Conservation (phyloP, 2,329 filamentous ascomycete genomes). For the Dryadomyces quercus-mongolicae region DNA sequence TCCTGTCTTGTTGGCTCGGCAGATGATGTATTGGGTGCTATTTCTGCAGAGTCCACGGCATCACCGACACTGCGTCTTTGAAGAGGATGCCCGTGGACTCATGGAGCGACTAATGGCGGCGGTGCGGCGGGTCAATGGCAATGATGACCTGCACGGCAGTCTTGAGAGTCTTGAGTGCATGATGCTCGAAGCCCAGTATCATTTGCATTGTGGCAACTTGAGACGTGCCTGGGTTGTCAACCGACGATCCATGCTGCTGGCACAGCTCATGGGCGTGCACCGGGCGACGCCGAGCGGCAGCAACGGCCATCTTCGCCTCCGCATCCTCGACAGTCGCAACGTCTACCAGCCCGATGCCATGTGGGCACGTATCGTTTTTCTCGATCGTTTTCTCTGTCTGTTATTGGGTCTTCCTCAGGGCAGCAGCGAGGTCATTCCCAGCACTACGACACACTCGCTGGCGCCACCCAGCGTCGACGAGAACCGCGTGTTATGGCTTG, state of each 20-base stretch:
- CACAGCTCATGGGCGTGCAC: slow-evolving; percentile 27
- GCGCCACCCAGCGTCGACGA: neutral
- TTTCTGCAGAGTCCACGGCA: neutral
- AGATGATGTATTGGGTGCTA: neutral
- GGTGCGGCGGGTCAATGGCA: slow-evolving; percentile 20
- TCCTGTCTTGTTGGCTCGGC: neutral
- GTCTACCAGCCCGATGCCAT: slow-evolving; percentile 8
- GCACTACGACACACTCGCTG: neutral
- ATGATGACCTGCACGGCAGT: slow-evolving; percentile 23
- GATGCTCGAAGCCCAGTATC: slow-evolving; percentile 26
- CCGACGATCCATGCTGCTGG: slow-evolving; percentile 25
- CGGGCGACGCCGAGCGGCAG: slow-evolving; percentile 6
- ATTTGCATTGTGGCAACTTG: slow-evolving; percentile 26
- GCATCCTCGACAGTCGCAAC: slow-evolving; percentile 2
- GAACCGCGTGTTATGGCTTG: neutral
- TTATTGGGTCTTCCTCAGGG: slow-evolving; percentile 21
- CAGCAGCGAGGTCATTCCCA: neutral
- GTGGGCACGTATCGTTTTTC: slow-evolving; percentile 22
- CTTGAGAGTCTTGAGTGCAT: slow-evolving; percentile 30
- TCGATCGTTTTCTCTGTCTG: slow-evolving; percentile 23
- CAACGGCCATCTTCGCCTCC: neutral
- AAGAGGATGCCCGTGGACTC: slow-evolving; percentile 13
- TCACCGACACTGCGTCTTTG: neutral
- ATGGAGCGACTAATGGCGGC: slow-evolving; percentile 18
- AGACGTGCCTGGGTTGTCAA: slow-evolving; percentile 24